These are phyloP conservation scores for Talaromyces sp. DNA, from an alignment of 2,329 filamentous ascomycete genomes.

Conservation along the genomic window DNA sequence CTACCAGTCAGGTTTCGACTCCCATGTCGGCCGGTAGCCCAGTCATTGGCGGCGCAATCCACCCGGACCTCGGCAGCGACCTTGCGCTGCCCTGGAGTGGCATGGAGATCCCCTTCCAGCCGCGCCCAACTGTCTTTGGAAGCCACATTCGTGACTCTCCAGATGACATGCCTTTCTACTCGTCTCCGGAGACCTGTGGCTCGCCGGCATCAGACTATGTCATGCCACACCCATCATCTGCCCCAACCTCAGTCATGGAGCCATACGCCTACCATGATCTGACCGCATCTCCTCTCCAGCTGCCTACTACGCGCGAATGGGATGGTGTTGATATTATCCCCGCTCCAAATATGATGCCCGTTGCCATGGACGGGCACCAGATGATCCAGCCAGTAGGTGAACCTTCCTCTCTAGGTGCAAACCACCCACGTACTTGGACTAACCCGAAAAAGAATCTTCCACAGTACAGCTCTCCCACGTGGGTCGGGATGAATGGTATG, in stretches of 20 bases:
- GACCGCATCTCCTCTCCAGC: constrained; percentile 28
- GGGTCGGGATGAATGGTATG: constrained; percentile 32
- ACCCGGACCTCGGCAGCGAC: constrained; percentile 25
- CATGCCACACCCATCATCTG: constrained; percentile 21
- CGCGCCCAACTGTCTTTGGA: constrained; percentile 23
- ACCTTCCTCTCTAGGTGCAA: constrained; percentile 14
- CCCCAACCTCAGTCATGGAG: constrained; percentile 29
- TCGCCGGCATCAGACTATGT: constrained; percentile 36
- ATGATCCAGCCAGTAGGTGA: constrained; percentile 34
- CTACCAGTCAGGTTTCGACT: constrained; percentile 23
- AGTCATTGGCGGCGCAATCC: constrained; percentile 23
- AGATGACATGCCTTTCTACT: constrained; percentile 38
- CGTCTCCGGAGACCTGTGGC: constrained; percentile 39
- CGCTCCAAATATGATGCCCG: constrained; percentile 27
- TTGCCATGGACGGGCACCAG: constrained; percentile 29
- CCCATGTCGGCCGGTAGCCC: constrained; percentile 34
- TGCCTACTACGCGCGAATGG: constrained; percentile 27
- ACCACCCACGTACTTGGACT: background rate
- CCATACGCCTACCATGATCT: constrained; percentile 28
- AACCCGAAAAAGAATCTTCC: constrained; percentile 28
- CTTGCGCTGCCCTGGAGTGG: constrained; percentile 31
- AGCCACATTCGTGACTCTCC: constrained; percentile 31
- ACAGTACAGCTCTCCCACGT: constrained; percentile 35
- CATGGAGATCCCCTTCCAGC: constrained; percentile 28
- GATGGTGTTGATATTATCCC: constrained; percentile 23